Conservation (phyloP, 2,329 filamentous ascomycete genomes). For the Fusarium odoratissimum region DNA sequence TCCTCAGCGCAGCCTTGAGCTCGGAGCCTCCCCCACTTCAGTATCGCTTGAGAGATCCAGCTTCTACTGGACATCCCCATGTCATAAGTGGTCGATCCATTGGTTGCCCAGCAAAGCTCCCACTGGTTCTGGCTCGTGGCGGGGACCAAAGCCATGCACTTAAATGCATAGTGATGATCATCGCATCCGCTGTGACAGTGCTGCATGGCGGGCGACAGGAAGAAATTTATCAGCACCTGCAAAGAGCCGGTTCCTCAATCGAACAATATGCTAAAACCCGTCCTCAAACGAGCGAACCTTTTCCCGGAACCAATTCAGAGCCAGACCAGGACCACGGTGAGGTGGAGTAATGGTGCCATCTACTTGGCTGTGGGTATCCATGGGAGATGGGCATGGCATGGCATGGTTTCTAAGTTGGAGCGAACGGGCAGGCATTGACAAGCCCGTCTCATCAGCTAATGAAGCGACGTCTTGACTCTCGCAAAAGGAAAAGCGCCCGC, state of each 20-base stretch:
- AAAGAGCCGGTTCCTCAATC: slow-evolving; percentile 7
- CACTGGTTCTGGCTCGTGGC: slow-evolving; percentile 1
- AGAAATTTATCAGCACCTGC: slow-evolving; percentile 7
- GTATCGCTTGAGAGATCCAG: slow-evolving; percentile 25
- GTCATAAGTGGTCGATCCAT: slow-evolving; percentile 27
- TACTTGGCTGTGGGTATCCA: slow-evolving; percentile 37
- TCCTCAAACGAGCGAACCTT: slow-evolving; percentile 21
- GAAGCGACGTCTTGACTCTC: slow-evolving; percentile 17
- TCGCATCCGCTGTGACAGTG: slow-evolving; percentile 16
- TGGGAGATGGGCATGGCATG: slow-evolving; percentile 30
- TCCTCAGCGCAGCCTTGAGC: slow-evolving; percentile 45
- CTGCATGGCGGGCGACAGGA: slow-evolving; percentile 19
- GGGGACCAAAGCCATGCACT: background rate
- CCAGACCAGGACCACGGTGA: slow-evolving; percentile 42
- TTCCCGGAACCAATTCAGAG: slow-evolving; percentile 32
- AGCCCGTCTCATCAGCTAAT: slow-evolving; percentile 31
- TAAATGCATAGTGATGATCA: slow-evolving; percentile 11
- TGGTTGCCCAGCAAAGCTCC: slow-evolving; percentile 15
- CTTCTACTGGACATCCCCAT: slow-evolving; percentile 14
- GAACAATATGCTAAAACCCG: too few species aligned
- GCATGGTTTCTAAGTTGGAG: slow-evolving; percentile 2
- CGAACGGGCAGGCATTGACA: slow-evolving; percentile 35
- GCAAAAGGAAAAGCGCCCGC: slow-evolving; percentile 33
- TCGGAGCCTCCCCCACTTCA: slow-evolving; percentile 31
- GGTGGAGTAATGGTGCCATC: slow-evolving; percentile 47